Evolutionary conservation across 179 eudicot species (phyloP).

Genomic region (Silene coronaria): DNA sequence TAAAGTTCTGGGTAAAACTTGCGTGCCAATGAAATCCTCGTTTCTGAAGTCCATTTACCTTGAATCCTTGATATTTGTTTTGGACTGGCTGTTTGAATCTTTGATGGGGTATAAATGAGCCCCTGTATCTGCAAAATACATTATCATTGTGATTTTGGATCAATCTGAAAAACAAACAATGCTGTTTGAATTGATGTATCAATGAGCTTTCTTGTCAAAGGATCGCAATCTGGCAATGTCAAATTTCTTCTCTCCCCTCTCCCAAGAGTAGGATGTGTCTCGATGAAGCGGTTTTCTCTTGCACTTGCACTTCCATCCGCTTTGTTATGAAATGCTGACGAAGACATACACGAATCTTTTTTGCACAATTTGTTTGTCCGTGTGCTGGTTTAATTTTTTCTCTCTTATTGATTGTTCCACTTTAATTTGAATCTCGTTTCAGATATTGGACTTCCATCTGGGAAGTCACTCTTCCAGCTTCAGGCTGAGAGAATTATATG

Average conservation of each 20-base stretch:
- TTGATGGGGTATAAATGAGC: background rate
- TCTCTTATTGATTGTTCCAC: background rate
- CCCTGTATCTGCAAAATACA: background rate
- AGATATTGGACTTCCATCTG: conserved; percentile 95
- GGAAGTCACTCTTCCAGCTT: conserved; percentile 95
- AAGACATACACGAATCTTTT: background rate
- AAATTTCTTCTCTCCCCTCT: background rate
- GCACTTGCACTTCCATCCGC: background rate
- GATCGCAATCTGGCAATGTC: background rate
- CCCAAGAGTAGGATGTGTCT: background rate
- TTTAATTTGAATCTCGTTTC: conserved; percentile 17
- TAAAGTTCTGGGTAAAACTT: background rate
- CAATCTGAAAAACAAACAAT: background rate
- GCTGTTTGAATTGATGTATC: background rate
- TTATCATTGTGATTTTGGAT: background rate
- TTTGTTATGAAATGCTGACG: background rate
- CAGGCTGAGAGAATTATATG: conserved; percentile 94
- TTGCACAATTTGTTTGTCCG: background rate
- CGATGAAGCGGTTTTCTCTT: background rate
- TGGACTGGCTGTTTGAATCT: background rate
- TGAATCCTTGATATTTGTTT: background rate
- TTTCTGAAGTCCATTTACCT: background rate
- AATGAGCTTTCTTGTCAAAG: background rate
- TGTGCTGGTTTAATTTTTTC: background rate
- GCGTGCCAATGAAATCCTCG: background rate